Evolutionary conservation across 2,329 filamentous ascomycete species (phyloP).

Genomic region (Cryphonectria japonica): DNA sequence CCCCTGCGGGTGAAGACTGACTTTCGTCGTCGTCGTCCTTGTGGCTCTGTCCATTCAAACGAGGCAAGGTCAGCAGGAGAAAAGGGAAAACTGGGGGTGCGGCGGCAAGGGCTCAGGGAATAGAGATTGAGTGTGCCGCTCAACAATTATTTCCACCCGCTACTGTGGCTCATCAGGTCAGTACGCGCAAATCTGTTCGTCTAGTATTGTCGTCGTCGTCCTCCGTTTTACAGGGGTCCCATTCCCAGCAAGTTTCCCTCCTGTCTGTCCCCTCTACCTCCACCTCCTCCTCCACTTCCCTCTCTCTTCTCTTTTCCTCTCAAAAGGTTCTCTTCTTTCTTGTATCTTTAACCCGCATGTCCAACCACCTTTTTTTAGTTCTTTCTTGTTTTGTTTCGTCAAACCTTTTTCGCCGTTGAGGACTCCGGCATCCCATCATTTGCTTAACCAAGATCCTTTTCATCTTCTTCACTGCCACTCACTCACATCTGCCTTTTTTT

Average conservation of each 20-base stretch:
- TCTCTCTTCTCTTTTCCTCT: neutral
- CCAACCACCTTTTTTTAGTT: slow-evolving; percentile 16
- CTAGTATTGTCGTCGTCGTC: slow-evolving; percentile 8
- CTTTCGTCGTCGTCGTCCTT: slow-evolving; percentile 3
- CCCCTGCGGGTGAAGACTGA: neutral
- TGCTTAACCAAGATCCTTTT: slow-evolving; percentile 9
- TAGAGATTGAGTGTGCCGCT: slow-evolving; percentile 25
- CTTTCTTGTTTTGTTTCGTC: slow-evolving; percentile 10
- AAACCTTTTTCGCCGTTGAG: slow-evolving; percentile 12
- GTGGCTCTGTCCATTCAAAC: slow-evolving; percentile 9
- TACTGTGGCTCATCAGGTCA: slow-evolving; percentile 26
- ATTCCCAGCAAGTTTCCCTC: slow-evolving; percentile 15
- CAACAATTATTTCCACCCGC: slow-evolving; percentile 19
- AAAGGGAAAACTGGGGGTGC: no score
- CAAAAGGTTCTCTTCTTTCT: neutral
- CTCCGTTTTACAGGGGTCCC: neutral
- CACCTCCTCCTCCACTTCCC: slow-evolving; percentile 3
- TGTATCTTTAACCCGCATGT: slow-evolving; percentile 2
- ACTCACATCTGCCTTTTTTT: slow-evolving; percentile 3
- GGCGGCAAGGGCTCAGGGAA: slow-evolving; percentile 2
- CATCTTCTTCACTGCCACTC: slow-evolving; percentile 16
- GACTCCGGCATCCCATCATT: slow-evolving; percentile 22
- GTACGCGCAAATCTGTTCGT: slow-evolving; percentile 23
- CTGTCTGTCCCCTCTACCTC: slow-evolving; percentile 4
- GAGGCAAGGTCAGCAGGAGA: neutral